These are phyloP conservation scores for Thelonectria discophora DNA, from an alignment of 2,329 filamentous ascomycete species.

Conservation along the genomic window DNA sequence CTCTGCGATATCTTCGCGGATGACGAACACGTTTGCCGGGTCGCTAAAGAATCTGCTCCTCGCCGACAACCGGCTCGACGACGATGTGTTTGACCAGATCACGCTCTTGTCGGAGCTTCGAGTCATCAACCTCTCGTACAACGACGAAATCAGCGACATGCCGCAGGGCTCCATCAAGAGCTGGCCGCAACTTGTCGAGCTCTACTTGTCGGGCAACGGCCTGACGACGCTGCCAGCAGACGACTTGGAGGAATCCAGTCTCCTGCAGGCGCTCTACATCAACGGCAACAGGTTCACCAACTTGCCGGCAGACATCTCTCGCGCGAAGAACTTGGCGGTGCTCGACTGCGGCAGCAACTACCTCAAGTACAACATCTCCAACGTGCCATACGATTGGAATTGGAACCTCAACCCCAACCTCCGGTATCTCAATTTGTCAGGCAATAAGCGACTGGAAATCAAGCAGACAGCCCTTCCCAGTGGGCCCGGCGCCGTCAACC, in stretches of 20 bases:
- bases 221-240: conserved; percentile 91
- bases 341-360: conserved; percentile 95
- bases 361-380: conserved; percentile 98
- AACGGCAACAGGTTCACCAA: conserved; percentile 99
- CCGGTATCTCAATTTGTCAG: conserved; percentile 93
- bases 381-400: conserved; percentile 99
- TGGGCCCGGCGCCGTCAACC: conserved; percentile 63
- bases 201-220: conserved; percentile 96
- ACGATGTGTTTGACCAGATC: conserved; percentile 94
- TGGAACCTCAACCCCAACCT: conserved; percentile 98
- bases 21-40: conserved; percentile 87
- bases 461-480: conserved; percentile 66
- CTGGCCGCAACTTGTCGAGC: conserved; percentile 89
- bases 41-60: conserved; percentile 86
- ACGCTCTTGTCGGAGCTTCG: conserved; percentile 83
- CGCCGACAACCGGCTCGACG: conserved; percentile 92
- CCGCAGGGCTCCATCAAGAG: conserved; percentile 86
- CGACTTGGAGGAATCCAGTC: conserved; percentile 88
- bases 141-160: conserved; percentile 86
- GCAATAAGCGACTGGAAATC: conserved; percentile 96
- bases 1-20: conserved; percentile 81
- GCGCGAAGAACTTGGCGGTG: conserved; percentile 89
- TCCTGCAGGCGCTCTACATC: conserved; percentile 89
- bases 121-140: conserved; percentile 93
- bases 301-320: conserved; percentile 91